These are phyloP conservation scores for Microdochium nivale DNA, from an alignment of 2,329 filamentous ascomycete genomes.

Conservation along the genomic window DNA sequence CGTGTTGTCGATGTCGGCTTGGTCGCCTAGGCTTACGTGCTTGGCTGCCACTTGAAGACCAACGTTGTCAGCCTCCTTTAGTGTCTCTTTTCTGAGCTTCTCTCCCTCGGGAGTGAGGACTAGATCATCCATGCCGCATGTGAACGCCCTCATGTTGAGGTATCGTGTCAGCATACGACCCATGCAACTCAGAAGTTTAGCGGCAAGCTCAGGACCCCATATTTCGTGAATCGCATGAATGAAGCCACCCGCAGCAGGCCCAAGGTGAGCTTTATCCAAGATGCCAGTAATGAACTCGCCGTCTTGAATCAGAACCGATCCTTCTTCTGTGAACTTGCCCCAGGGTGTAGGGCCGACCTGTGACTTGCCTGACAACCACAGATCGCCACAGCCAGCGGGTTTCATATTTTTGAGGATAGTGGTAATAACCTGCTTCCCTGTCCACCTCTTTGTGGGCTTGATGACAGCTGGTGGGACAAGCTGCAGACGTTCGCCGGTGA, in stretches of 20 bases:
- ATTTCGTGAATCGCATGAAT: conserved; percentile 90
- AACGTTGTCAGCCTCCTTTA: conserved; percentile 58
- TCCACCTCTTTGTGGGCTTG: conserved; percentile 79
- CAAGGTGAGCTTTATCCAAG: conserved; percentile 91
- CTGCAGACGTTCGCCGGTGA: conserved; percentile 71
- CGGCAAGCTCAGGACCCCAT: conserved; percentile 80
- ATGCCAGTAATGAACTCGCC: conserved; percentile 87
- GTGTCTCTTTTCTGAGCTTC: conserved; percentile 54
- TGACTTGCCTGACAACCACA: conserved; percentile 73
- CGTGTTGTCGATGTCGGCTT: conserved; percentile 41
- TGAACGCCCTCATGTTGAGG: conserved; percentile 89
- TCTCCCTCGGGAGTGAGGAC: conserved; percentile 77
- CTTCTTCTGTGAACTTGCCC: conserved; percentile 68
- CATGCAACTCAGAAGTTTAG: conserved; percentile 79
- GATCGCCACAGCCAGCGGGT: conserved; percentile 63
- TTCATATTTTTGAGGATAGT: conserved; percentile 90
- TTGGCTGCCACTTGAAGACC: conserved; percentile 75
- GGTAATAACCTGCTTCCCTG: conserved; percentile 90
- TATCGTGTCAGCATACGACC: conserved; percentile 84
- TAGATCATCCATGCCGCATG: conserved; percentile 94
- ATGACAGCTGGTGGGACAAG: conserved; percentile 73
- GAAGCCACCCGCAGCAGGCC: conserved; percentile 76
- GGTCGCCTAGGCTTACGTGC: conserved; percentile 75
- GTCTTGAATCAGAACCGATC: conserved; percentile 70
- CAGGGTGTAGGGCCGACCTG: conserved; percentile 73